A percentile compares a stretch with the other conserved stretches of the same genome.
Evolutionary conservation across 768 basidiomycete species (phyloP).

Genomic region (Leccinellum rugosiceps): DNA sequence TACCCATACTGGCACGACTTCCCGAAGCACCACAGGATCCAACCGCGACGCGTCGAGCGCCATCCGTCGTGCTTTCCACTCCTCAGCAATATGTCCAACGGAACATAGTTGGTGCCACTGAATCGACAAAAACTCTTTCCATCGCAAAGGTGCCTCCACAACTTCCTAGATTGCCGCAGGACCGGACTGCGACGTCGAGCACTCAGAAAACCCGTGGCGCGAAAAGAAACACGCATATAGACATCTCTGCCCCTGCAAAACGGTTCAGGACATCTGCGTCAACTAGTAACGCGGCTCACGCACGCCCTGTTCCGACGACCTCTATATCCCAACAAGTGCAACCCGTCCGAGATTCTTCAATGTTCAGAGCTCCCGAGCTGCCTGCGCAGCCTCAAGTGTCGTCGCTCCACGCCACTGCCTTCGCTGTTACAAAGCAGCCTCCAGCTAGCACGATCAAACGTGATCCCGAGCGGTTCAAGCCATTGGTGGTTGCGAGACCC

Average conservation of each 20-base stretch:
- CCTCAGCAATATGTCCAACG: background rate
- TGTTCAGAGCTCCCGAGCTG: slow-evolving; percentile 6
- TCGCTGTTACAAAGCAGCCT: background rate
- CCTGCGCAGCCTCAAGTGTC: background rate
- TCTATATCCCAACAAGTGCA: background rate
- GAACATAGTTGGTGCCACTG: background rate
- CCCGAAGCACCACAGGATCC: background rate
- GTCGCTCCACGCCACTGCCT: background rate
- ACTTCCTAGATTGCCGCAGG: background rate
- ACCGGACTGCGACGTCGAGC: background rate
- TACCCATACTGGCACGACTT: background rate
- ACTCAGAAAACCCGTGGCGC: background rate
- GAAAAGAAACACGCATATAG: slow-evolving; percentile 24
- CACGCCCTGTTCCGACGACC: background rate
- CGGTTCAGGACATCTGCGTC: slow-evolving; percentile 5
- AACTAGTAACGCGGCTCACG: background rate
- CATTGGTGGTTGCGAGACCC: background rate
- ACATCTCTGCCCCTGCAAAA: slow-evolving; percentile 10
- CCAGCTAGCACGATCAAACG: background rate
- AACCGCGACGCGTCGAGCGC: background rate
- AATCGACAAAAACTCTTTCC: background rate
- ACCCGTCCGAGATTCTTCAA: background rate
- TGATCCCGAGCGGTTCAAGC: slow-evolving; percentile 17
- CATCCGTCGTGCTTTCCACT: background rate
- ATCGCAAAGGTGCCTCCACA: background rate